A percentile compares a stretch with the other conserved stretches of the same genome.
These are phyloP conservation scores for Scutellaria baicalensis DNA, from an alignment of 257 asterid species.

Conservation along the genomic window DNA sequence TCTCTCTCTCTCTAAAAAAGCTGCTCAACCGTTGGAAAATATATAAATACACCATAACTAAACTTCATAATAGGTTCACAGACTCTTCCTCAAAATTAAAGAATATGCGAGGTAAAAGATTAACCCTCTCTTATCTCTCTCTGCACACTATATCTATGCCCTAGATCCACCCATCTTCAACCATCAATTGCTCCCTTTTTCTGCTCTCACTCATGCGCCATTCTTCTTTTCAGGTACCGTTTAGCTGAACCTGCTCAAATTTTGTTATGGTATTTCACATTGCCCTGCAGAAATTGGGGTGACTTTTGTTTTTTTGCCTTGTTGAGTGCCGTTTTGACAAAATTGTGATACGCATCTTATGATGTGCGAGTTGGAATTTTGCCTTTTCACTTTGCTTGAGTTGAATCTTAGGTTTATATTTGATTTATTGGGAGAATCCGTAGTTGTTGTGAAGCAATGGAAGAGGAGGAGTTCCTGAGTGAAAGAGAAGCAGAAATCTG, in stretches of 20 bases:
- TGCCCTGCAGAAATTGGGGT: background rate
- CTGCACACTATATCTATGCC: constrained; percentile 26
- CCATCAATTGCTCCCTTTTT: constrained; percentile 18
- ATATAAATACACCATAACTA: constrained; percentile 22
- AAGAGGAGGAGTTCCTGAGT: constrained; percentile 36
- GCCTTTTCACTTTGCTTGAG: constrained; percentile 9
- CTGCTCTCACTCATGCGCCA: constrained; percentile 14
- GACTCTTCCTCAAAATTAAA: constrained; percentile 8
- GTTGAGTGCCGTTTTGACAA: constrained; percentile 11
- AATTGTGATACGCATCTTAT: background rate
- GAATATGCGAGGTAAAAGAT: constrained; percentile 6
- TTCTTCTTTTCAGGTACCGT: constrained; percentile 23
- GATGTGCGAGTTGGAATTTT: constrained; percentile 27
- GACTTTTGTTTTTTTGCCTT: background rate
- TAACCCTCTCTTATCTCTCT: constrained; percentile 25
- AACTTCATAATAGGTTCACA: background rate
- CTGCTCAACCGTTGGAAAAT: constrained; percentile 25
- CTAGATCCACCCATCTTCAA: constrained; percentile 62
- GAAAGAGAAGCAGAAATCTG: constrained; percentile 13
- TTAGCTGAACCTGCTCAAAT: constrained; percentile 9
- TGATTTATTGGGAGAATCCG: constrained; percentile 21
- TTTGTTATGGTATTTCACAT: constrained; percentile 21
- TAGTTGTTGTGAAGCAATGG: constrained; percentile 28
- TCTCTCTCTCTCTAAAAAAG: constrained; percentile 11
- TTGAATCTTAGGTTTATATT: constrained; percentile 27